phyloP scores from a whole-genome alignment of 768 basidiomycete genomes.

The Strobilomyces confusus region DNA sequence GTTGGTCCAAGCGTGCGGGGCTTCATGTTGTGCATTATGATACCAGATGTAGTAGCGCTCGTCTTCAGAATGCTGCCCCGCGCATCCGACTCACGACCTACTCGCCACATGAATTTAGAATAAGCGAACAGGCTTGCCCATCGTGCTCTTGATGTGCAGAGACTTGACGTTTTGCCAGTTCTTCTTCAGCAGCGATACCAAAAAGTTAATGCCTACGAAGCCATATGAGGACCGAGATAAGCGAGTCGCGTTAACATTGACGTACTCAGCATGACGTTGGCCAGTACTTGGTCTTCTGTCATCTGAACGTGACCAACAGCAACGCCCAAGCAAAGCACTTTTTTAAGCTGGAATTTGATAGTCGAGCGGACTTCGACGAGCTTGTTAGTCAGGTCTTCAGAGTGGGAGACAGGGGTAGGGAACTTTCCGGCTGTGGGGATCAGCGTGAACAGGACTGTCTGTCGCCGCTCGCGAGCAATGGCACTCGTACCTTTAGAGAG shows the following conservation, averaged over 20 bases:
- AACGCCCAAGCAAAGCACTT: conserved; percentile 97
- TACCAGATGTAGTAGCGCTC: conserved; percentile 23
- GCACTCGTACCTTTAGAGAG: conserved; percentile 81
- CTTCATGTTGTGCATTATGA: conserved; percentile 89
- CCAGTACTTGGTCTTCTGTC: conserved; percentile 95
- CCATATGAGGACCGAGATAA: conserved; percentile 4
- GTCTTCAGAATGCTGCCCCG: conserved; percentile 13
- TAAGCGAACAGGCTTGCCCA: conserved; percentile 97
- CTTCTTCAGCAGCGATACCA: conserved; percentile 98
- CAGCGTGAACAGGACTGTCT: neutral
- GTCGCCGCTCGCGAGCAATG: neutral
- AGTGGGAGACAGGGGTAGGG: conserved; percentile 93
- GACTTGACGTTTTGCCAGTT: conserved; percentile 99
- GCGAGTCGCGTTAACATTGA: neutral
- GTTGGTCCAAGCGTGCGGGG: conserved; percentile 99
- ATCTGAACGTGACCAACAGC: conserved; percentile 98
- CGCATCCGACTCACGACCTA: conserved; percentile 7
- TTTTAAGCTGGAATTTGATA: conserved; percentile 99
- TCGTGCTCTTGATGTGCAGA: conserved; percentile 96
- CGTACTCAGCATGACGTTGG: conserved; percentile 95
- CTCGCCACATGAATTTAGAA: conserved; percentile 50
- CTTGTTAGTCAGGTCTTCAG: conserved; percentile 88
- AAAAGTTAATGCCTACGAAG: conserved; percentile 93
- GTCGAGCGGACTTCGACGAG: conserved; percentile 94
- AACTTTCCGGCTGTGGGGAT: conserved; percentile 84